These are phyloP conservation scores for Globisporangium perplexum DNA, from an alignment of 352 stramenopile genomes.

Conservation along the genomic window DNA sequence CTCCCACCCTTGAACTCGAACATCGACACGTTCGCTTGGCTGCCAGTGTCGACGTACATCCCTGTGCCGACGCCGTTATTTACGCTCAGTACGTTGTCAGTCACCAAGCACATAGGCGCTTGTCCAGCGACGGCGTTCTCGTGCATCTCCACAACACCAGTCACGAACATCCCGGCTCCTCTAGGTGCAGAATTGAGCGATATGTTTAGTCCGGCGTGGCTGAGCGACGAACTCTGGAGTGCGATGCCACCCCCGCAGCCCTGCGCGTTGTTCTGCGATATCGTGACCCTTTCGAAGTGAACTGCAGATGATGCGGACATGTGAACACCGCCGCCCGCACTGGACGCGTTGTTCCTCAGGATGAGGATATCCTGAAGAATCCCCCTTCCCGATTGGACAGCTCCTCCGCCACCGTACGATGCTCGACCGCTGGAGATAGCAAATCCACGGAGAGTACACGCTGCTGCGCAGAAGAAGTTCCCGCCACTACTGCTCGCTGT, in stretches of 20 bases:
- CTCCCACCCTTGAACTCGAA: slow-evolving; percentile 13
- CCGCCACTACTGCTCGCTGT: slow-evolving; percentile 9
- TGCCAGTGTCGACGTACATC: slow-evolving; percentile 17
- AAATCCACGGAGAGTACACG: not conserved
- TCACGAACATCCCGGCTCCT: slow-evolving; percentile 23
- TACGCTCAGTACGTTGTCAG: not conserved
- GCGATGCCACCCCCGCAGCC: slow-evolving; percentile 21
- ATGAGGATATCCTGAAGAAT: not conserved
- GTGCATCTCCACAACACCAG: not conserved
- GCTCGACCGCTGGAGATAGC: slow-evolving; percentile 4
- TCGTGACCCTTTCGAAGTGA: not conserved
- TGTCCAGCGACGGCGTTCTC: not conserved
- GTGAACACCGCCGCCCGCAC: slow-evolving; percentile 6
- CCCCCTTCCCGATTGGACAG: not conserved
- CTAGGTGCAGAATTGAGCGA: slow-evolving; percentile 16
- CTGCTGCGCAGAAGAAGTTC: slow-evolving; percentile 7
- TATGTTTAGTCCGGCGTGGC: slow-evolving; percentile 20
- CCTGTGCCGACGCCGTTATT: slow-evolving; percentile 15
- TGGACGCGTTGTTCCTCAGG: slow-evolving; percentile 1
- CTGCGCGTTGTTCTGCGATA: slow-evolving; percentile 4
- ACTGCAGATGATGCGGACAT: not conserved
- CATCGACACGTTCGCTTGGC: slow-evolving; percentile 11
- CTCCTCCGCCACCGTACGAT: slow-evolving; percentile 18
- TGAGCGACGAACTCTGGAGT: slow-evolving; percentile 14
- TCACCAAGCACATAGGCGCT: not conserved